These are phyloP conservation scores for Penicillium frequentans DNA, from an alignment of 2,329 filamentous ascomycete genomes.

Conservation along the genomic window DNA sequence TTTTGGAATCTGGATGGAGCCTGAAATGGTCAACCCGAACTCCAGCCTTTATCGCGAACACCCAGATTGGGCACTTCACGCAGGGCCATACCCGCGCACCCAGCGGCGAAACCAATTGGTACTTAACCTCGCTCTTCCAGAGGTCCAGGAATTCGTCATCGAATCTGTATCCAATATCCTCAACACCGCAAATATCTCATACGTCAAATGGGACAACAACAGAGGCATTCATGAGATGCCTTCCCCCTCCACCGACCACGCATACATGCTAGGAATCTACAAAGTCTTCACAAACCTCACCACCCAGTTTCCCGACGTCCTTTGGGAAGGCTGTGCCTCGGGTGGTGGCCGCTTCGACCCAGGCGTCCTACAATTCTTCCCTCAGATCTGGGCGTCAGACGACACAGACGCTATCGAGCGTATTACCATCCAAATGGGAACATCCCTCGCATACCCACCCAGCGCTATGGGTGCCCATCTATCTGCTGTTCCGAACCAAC, in stretches of 20 bases:
- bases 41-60: conserved; percentile 62
- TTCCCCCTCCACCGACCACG: conserved; percentile 54
- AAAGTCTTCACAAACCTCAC: conserved; percentile 62
- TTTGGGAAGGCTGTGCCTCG: conserved; percentile 67
- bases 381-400: conserved; percentile 66
- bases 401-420: conserved; percentile 64
- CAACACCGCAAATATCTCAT: conserved; percentile 54
- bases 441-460: conserved; percentile 62
- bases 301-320: conserved; percentile 58
- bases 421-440: conserved; percentile 64
- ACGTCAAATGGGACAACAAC: conserved; percentile 71
- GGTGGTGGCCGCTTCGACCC: conserved; percentile 66
- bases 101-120: conserved; percentile 61
- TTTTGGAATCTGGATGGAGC: conserved; percentile 68
- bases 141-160: conserved; percentile 66
- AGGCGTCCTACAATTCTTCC: conserved; percentile 64
- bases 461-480: conserved; percentile 67
- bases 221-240: conserved; percentile 62
- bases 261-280: conserved; percentile 65
- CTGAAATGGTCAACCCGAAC: conserved; percentile 66
- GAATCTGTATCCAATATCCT: conserved; percentile 56
- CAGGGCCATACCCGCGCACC: conserved; percentile 57
- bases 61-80: conserved; percentile 64
- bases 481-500: conserved; percentile 60
- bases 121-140: conserved; percentile 59